Evolutionary conservation across 257 asterid species (phyloP), one percentile per base, ranked within the genome.

Genomic region (Asclepias syriaca): DNA sequence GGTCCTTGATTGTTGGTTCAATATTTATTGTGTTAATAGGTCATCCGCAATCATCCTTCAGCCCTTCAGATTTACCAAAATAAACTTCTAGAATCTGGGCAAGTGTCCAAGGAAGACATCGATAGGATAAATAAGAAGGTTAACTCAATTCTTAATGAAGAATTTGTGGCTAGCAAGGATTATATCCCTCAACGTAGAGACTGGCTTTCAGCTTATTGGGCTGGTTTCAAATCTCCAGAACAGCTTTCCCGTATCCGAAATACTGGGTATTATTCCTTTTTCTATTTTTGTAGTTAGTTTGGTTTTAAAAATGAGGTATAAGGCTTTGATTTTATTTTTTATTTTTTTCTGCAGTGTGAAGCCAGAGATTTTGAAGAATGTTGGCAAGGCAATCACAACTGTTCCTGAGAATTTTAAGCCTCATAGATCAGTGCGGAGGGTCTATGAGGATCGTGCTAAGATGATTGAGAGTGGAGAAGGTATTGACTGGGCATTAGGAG

Each of bases 171-270:
- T 85, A 94, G 97, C 90, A 94, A 94, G 83, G 97, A 87, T 65
- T 88, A 91, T 73, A 81, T 91, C 59, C 92, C 99, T 39, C 86
- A 88, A 74, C 86, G 87, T 75, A 86, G 99, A 81, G 97, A 94
- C 87, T 94, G 99, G 97, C 99, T 94, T 83, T 91, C 99, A 66
- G 97, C 97, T 60, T 93, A 87, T 76, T 93, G 97, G 97, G 67
- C 85, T 74, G 96, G 97, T 59, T 93, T 93, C 84, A 93, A 93
- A 87, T 93, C 97, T 76, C 98, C 96, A 34, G 95, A 87, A 60
- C 97, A 93, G 83, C 90, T 93, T 77, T 93, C 97, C 73, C 97
- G 96, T 65, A 82, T 89, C 61, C 86, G 96, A 76, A 86, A 93
- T 79, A 90, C 95, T 71, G 97, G 98, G 97, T 93, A 86, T 78